Evolutionary conservation across 768 basidiomycete genomes (phyloP).

Genomic region (Mycena rebaudengoi): DNA sequence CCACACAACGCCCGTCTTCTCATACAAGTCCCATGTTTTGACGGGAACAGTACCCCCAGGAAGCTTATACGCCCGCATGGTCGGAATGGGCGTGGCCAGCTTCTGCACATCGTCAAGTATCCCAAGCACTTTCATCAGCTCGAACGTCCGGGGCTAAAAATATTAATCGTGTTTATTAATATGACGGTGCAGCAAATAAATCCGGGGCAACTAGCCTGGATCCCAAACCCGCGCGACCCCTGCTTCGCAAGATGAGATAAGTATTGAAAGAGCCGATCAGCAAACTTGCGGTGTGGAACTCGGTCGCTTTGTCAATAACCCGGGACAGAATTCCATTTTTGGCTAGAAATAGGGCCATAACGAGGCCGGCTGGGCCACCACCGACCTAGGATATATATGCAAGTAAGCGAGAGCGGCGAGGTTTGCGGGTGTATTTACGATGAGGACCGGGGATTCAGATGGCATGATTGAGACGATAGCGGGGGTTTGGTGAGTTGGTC

Average conservation of each 20-base stretch:
- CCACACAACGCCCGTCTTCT: slow-evolving; percentile 25
- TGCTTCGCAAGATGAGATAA: background rate
- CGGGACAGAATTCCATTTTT: background rate
- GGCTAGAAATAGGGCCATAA: slow-evolving; percentile 2
- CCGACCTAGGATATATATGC: too few relatives aligned
- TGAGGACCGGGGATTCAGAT: too few relatives aligned
- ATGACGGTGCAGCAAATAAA: background rate
- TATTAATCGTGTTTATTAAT: background rate
- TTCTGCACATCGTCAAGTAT: slow-evolving; percentile 28
- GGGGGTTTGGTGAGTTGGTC: too few relatives aligned
- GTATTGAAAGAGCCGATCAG: background rate
- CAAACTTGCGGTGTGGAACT: background rate
- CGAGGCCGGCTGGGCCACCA: slow-evolving; percentile 7
- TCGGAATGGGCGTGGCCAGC: slow-evolving; percentile 28
- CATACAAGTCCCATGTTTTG: slow-evolving; percentile 36
- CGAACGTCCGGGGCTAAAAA: slow-evolving; percentile 33
- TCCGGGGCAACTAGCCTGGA: slow-evolving; percentile 22
- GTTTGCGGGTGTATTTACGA: too few relatives aligned
- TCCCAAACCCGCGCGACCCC: slow-evolving; percentile 34
- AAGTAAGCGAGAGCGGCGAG: too few relatives aligned
- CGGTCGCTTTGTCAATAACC: background rate
- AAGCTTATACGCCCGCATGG: slow-evolving; percentile 37
- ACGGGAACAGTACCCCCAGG: slow-evolving; percentile 33
- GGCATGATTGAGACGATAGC: too few relatives aligned
- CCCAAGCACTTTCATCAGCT: slow-evolving; percentile 32